Conservation (phyloP, 805 yeast species). For the Blastobotrys peoriensis region DNA sequence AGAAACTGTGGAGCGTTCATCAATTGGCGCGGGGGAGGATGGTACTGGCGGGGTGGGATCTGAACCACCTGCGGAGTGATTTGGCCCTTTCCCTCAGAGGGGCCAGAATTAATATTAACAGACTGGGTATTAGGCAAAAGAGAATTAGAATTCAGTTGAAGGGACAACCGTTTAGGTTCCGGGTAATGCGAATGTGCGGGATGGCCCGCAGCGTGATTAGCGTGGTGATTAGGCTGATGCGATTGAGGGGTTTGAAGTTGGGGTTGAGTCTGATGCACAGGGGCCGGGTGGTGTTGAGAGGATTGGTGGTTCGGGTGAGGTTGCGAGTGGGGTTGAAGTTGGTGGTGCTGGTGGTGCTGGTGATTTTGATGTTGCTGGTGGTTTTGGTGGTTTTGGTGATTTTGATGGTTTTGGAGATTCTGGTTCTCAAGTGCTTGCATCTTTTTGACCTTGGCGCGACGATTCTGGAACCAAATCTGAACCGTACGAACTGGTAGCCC, state of each 20-base stretch:
- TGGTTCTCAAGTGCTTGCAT: conserved; percentile 45
- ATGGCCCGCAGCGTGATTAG: neutral
- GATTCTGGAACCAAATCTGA: conserved; percentile 90
- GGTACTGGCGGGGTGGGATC: conserved; percentile 3
- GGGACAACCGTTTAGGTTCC: neutral
- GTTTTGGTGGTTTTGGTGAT: neutral
- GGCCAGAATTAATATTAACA: neutral
- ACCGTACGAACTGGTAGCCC: conserved; percentile 81
- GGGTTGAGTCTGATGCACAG: neutral
- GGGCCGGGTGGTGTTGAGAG: neutral
- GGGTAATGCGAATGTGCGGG: conserved; percentile 3
- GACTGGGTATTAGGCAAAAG: neutral
- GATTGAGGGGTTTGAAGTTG: neutral
- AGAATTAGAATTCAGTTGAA: neutral
- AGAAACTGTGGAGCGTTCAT: neutral
- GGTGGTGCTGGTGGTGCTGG: conserved; percentile 20
- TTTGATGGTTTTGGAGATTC: conserved; percentile 2
- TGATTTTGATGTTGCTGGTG: conserved; percentile 38
- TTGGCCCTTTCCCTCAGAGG: conserved; percentile 2
- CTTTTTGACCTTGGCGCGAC: conserved; percentile 46
- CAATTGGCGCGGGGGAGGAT: neutral
- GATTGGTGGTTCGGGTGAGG: conserved; percentile 2
- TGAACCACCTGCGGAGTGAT: conserved; percentile 7
- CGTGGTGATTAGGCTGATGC: neutral
- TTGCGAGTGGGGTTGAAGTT: conserved; percentile 1